Conservation (phyloP, 805 yeast species). For the Zygosaccharomyces bisporus region DNA sequence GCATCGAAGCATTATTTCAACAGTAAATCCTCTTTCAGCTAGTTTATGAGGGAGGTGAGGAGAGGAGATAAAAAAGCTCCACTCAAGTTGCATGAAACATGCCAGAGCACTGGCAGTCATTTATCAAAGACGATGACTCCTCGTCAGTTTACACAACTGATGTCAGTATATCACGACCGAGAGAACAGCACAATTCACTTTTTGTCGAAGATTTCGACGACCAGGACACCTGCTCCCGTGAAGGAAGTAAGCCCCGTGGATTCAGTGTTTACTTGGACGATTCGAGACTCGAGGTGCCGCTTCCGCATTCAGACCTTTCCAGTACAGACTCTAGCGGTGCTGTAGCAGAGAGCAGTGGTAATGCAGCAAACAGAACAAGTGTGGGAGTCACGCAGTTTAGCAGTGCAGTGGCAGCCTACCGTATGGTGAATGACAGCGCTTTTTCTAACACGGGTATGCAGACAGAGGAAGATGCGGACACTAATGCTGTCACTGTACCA, state of each 20-base stretch:
- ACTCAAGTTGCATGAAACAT: not conserved
- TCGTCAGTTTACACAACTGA: conserved; percentile 4
- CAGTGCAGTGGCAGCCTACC: conserved; percentile 1
- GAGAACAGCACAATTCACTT: conserved; percentile 2
- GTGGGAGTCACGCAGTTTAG: not conserved
- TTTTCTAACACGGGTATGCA: not conserved
- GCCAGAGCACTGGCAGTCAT: conserved; percentile 5
- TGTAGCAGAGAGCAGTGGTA: not conserved
- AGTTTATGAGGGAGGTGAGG: not conserved
- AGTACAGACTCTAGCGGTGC: not conserved
- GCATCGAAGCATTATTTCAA: not conserved
- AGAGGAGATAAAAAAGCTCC: not conserved
- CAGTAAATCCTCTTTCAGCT: not conserved
- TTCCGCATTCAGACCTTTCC: conserved; percentile 2
- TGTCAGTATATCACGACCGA: conserved; percentile 1
- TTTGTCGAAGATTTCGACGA: conserved; percentile 1
- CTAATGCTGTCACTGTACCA: too few relatives aligned
- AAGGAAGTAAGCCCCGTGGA: not conserved
- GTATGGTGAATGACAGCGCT: conserved; percentile 1
- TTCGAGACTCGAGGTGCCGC: conserved; percentile 1
- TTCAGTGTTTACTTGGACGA: conserved; percentile 5
- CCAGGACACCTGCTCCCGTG: not conserved
- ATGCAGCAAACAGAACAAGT: not conserved
- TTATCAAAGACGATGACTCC: not conserved
- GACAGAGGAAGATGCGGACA: not conserved